Percentiles rank a stretch among this genome's conserved stretches.
Conservation (phyloP, 2,329 filamentous ascomycete genomes). For the Eurotiales sp. region DNA sequence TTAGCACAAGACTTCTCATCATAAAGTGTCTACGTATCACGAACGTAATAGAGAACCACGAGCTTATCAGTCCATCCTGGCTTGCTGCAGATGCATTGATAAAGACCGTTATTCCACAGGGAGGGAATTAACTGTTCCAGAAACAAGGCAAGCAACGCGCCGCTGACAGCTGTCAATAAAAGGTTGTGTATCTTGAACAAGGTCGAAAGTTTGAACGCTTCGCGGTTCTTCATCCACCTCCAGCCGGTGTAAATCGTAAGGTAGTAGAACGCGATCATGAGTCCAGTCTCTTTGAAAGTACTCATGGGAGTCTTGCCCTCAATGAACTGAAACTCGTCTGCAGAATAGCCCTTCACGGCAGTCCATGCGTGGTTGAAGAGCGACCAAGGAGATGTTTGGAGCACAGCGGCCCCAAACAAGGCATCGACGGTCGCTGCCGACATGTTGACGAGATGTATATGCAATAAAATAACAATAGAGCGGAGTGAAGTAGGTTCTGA, state of each 20-base stretch:
- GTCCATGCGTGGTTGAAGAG: conserved; percentile 80
- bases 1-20: background rate
- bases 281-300: conserved; percentile 71
- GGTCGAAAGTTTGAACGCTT: conserved; percentile 74
- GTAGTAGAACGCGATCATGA: conserved; percentile 75
- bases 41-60: conserved; percentile 86
- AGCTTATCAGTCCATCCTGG: conserved; percentile 87
- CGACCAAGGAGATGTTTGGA: conserved; percentile 61
- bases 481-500: background rate
- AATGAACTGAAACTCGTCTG: conserved; percentile 75
- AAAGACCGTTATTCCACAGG: conserved; percentile 72
- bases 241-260: conserved; percentile 81
- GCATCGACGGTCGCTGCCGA: conserved; percentile 12
- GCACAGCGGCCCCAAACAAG: conserved; percentile 6
- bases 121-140: conserved; percentile 80
- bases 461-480: background rate
- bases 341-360: conserved; percentile 67
- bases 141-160: conserved; percentile 70
- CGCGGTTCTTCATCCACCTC: conserved; percentile 77
- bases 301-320: conserved; percentile 78
- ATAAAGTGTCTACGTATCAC: conserved; percentile 32
- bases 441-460: conserved; percentile 11
- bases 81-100: conserved; percentile 71
- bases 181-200: conserved; percentile 92
- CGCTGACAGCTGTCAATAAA: conserved; percentile 77